These are phyloP conservation scores for Talaromyces stipitatus DNA, from an alignment of 495 filamentous ascomycete species.

Conservation along the genomic window DNA sequence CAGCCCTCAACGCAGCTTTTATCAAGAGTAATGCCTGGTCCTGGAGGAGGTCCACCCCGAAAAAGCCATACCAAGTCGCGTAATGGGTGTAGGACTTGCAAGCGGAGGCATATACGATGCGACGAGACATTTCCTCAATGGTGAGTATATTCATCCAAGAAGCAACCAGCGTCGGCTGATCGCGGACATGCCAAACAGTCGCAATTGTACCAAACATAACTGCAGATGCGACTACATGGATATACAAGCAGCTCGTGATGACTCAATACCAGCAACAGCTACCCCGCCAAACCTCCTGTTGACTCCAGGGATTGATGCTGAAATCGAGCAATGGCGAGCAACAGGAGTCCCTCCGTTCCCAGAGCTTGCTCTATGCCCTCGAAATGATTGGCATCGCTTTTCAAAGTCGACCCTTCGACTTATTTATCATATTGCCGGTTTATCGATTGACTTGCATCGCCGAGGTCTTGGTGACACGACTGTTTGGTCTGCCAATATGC, in stretches of 20 bases:
- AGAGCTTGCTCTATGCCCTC: constrained; percentile 63
- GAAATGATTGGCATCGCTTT: constrained; percentile 48
- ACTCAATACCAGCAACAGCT: constrained; percentile 49
- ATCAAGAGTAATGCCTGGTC: constrained; percentile 36
- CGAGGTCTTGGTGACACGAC: constrained; percentile 74
- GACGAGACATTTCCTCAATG: constrained; percentile 98
- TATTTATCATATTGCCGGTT: constrained; percentile 83
- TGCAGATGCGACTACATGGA: constrained; percentile 97
- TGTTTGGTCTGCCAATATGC: constrained; percentile 86
- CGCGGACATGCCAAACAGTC: constrained; percentile 46
- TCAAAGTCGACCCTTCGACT: constrained; percentile 74
- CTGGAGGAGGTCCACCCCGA: constrained; percentile 46
- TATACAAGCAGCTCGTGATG: constrained; percentile 52
- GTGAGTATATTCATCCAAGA: constrained; percentile 39
- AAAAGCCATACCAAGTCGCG: constrained; percentile 95
- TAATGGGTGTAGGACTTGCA: constrained; percentile 96
- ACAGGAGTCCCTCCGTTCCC: constrained; percentile 85
- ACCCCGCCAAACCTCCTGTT: constrained; percentile 73
- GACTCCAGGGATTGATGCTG: constrained; percentile 71
- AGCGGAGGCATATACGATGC: constrained; percentile 93
- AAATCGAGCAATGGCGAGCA: constrained; percentile 74
- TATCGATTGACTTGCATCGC: constrained; percentile 72
- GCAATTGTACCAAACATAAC: constrained; percentile 98
- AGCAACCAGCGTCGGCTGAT: neutral
- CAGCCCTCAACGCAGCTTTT: neutral